phyloP scores from a whole-genome alignment of 441 rosid species.

The Syzygium syzygioides region DNA sequence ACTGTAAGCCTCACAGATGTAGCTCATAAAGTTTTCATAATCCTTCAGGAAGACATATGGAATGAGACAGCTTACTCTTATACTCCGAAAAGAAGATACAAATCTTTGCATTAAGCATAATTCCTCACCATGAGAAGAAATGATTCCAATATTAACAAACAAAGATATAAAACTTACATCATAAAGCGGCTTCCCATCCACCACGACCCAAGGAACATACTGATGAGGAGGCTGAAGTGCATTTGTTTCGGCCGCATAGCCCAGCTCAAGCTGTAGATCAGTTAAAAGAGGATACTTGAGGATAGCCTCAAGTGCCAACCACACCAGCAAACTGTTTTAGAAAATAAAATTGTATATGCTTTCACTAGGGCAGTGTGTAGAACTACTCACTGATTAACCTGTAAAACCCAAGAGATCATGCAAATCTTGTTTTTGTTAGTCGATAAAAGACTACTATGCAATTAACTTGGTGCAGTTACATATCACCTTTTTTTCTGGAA shows the following conservation, averaged over 20 bases:
- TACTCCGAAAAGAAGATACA: background rate
- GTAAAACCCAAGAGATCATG: background rate
- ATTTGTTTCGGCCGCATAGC: slow-evolving; percentile 76
- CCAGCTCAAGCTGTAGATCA: slow-evolving; percentile 65
- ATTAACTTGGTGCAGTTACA: background rate
- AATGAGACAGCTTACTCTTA: background rate
- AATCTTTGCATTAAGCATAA: background rate
- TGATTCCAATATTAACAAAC: background rate
- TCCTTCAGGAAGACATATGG: slow-evolving; percentile 33
- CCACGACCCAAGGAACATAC: slow-evolving; percentile 95
- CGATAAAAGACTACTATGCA: background rate
- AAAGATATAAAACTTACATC: slow-evolving; percentile 42
- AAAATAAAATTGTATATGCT: background rate
- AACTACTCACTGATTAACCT: background rate
- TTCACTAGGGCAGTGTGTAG: background rate
- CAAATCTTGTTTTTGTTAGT: background rate
- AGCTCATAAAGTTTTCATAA: slow-evolving; percentile 65
- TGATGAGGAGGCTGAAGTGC: slow-evolving; percentile 75
- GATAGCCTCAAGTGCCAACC: background rate
- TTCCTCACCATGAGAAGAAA: background rate
- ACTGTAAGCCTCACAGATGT: slow-evolving; percentile 74
- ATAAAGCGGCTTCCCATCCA: slow-evolving; percentile 84
- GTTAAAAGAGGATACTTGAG: background rate
- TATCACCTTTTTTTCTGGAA: background rate
- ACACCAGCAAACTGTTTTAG: background rate